Evolutionary conservation across 1,139 yeast genomes (phyloP), one percentile per base, ranked within the genome.

Genomic region (Taphrina flavorubra): DNA sequence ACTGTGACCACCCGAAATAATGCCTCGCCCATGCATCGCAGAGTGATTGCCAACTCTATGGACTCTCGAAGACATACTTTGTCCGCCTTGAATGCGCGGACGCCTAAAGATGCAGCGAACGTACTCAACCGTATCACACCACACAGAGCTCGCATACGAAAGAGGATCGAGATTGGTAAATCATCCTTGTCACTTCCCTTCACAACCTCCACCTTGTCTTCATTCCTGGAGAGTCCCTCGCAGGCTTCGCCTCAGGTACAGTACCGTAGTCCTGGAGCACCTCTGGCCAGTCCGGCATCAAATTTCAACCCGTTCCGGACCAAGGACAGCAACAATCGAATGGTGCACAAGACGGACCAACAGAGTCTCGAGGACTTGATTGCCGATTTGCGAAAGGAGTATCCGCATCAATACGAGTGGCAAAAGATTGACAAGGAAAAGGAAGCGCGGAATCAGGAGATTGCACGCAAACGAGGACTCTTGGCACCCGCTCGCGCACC

Each of bases 251-350:
- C 67, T 7, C 47, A 25, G 11, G 47, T 46, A 14, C 36, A 25
- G n/a, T 63, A 55, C 44, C 60, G 67, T 31, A 63, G 67, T 47
- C 67, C 67, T 10, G 67, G 67, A 4, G 59, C 61, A 11, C 67
- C 59, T 4, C 25, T 55, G 31, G 51, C 34, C 6, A 63, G 67
- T 25, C 67, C 67, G 5, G 61, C 51, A 18, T 31, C 67, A 25
- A 56, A 34, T 6, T 49, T 47, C 37, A 53, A 55, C n/a, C 42
- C 51, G 1, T 63, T 63, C 56, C 56, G 56, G 11, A 62, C 59
- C 18, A 53, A 63, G 25, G 34, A 44, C 18, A 36, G 16, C 16
- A 44, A 20, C 25, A 42, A 51, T 20, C 39, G 47, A 14, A 63
- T 46, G 14, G n/a, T 34, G 11, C 46, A 20, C n/a, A 40, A 25